Base-by-base conservation (phyloP, 2,329 filamentous ascomycete species). In the Fusarium pininemorale region DNA sequence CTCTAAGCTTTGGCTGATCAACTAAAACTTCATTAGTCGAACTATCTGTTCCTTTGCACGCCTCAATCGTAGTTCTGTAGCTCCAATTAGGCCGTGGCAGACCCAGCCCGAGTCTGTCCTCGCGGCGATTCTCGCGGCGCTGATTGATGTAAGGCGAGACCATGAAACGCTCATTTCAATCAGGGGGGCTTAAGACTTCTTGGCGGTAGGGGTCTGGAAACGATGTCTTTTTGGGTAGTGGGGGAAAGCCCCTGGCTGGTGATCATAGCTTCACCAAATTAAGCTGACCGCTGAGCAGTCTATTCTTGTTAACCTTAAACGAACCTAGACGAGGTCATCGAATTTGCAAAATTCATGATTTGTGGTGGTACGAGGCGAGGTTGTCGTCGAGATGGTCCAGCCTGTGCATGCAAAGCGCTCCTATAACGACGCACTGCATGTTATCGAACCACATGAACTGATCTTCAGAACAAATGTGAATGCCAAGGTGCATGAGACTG, bases 81-180 rank as follows among this genome's bases (percentile, higher is more conserved):
- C 28, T 18, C 22, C 15, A 13, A 13, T 13, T 24, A 26, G 7
- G 22, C 28, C 3, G 30, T 7, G 14, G 24, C 22, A 12, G 20
- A 39, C 15, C 10, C 2, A 35, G 8, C 22, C 22, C 1, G 11
- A 38, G 16, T 39, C 56, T 9, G 14, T 39, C n/a, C 15, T 20
- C 10, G 7, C 44, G 32, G 38, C 44, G 15, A 15, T 8, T 38
- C 20, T 59, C 13, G 9, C 35, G 32, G 37, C n/a, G 38, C 48
- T 56, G 24, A 37, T 37, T 38, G 24, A 48, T n/a, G 55, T 37
- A 58, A 58, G 30, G 50, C 50, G 50, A 60, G 39, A n/a, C 53
- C 51, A 45, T 67, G 63, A 67, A 67, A 67, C 65, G 45, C 28
- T 67, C 57, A 67, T 67, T 67, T 67, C 28, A 18, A 30, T 61